Conservation (phyloP, 148 eudicot species). For the Camellia japonica region DNA sequence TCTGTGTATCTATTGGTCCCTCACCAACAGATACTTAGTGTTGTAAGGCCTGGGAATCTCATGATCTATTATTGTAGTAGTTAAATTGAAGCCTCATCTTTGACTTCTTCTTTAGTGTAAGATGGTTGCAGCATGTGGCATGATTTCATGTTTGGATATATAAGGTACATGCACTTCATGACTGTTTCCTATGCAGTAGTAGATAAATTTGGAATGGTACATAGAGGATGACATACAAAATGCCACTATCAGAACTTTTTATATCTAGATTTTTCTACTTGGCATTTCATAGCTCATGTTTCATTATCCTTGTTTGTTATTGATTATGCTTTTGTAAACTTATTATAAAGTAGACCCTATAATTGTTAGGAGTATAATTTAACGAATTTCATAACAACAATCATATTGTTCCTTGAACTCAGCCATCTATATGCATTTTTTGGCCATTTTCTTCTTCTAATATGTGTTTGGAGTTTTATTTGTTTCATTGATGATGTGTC, state of each 20-base stretch:
- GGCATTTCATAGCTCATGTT: slow-evolving; percentile 9
- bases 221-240: background rate
- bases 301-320: background rate
- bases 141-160: background rate
- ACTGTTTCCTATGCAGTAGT: background rate
- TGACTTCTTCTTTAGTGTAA: background rate
- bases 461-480: background rate
- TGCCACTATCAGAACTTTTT: background rate
- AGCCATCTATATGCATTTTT: background rate
- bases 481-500: background rate
- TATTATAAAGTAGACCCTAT: background rate
- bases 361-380: background rate
- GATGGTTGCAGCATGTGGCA: background rate
- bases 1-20: too few species aligned
- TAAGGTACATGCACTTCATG: background rate
- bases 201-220: background rate
- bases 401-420: background rate
- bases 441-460: background rate
- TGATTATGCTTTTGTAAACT: too few species aligned
- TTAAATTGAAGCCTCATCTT: background rate
- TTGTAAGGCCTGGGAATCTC: too few species aligned
- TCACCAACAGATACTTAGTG: too few species aligned
- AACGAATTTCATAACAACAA: background rate
- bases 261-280: background rate
- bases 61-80: too few species aligned